Conservation (phyloP, 352 stramenopile species). For the Phytophthora macrochlamydospora region DNA sequence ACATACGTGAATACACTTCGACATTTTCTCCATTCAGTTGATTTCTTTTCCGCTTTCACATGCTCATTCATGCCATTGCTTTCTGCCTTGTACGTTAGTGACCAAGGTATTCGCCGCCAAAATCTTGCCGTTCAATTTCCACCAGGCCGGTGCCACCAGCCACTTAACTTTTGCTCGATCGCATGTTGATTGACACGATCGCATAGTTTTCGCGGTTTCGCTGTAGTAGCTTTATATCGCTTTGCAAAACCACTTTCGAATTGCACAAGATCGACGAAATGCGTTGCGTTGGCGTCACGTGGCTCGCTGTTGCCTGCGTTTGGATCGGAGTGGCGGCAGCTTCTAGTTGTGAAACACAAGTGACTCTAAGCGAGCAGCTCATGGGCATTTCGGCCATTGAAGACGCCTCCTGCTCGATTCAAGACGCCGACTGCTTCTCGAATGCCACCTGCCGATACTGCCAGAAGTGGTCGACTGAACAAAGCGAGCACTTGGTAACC, state of each 20-base stretch:
- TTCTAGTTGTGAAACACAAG: slow-evolving; percentile 13
- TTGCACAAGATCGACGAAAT: background rate
- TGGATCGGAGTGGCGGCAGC: background rate
- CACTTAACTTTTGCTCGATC: slow-evolving; percentile 8
- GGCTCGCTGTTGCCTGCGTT: slow-evolving; percentile 6
- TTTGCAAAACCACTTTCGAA: background rate
- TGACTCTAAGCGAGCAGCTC: slow-evolving; percentile 22
- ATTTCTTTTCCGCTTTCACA: no score
- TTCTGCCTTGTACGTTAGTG: no score
- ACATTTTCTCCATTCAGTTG: background rate
- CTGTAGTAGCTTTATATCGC: background rate
- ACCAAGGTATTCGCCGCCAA: no score
- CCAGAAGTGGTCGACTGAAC: slow-evolving; percentile 21
- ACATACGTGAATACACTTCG: slow-evolving; percentile 25
- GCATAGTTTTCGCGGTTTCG: slow-evolving; percentile 10
- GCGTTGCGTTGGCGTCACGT: background rate
- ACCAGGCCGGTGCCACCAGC: background rate
- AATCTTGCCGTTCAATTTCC: slow-evolving; percentile 1
- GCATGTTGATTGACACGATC: slow-evolving; percentile 8
- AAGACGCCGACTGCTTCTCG: slow-evolving; percentile 37
- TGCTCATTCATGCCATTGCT: no score
- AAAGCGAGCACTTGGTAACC: slow-evolving; percentile 24
- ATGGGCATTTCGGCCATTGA: slow-evolving; percentile 35
- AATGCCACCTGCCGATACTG: slow-evolving; percentile 39
- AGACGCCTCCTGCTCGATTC: slow-evolving; percentile 25